Base-by-base conservation (phyloP, 2,329 filamentous ascomycete genomes). In the Helotiales sp. region DNA sequence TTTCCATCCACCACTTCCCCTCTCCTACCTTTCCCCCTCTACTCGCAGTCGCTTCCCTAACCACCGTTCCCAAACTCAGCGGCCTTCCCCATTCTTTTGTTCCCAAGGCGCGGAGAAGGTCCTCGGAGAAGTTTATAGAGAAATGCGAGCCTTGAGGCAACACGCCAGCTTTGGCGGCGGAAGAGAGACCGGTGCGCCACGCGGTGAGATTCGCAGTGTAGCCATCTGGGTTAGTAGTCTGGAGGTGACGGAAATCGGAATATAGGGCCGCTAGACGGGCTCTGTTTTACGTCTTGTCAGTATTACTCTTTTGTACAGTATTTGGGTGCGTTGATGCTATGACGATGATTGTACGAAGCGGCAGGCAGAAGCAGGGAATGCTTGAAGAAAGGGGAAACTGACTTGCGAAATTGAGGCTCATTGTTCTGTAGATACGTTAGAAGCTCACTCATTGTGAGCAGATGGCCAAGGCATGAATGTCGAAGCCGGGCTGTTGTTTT, bases 261-360 rank as follows among this genome's bases (percentile, higher is more conserved):
- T 96, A 96, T 46, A 96, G 85, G 5, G 91, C 93, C 12, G 90
- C 87, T 12, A 96, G 81, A 50, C 92, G 89, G 62, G 87, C 83
- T 76, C 88, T 91, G 44, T 44, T 49, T 55, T 49, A 9, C 9
- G 24, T 38, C 48, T 34, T 49, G 29, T 51, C 17, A 49, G 36
- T 25, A 40, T 25, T n/a, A 34, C 27, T 24, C 42, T 30, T 27
- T 54, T 52, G 38, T 15, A 15, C 5, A 27, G 5, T 15, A 24
- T 12, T 25, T 19, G 22, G 22, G 19, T 44, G 40, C 27, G 24
- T 44, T 9, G 40, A 44, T 44, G 40, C 22, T 44, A 44, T 44
- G 40, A 44, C 40, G 19, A 2, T 17, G 40, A 15, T 12, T 15
- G n/a, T 44, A 13, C 7, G 12, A n/a, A n/a, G 51, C 22, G 40